Evolutionary conservation across 768 basidiomycete species (phyloP).

Genomic region (Lentinula raphanica): DNA sequence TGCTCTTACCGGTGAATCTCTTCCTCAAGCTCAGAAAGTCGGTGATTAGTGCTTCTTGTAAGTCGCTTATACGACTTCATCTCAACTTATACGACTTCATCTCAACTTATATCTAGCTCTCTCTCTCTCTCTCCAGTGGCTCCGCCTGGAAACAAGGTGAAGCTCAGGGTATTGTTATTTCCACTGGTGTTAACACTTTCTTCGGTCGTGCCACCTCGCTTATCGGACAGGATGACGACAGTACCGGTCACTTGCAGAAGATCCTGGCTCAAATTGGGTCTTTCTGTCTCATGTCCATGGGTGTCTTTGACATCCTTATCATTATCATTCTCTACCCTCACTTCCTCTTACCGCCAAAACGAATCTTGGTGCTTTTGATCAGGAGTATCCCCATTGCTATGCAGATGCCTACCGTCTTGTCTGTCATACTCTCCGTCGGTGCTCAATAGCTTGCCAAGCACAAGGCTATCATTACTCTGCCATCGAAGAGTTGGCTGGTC

Average conservation of each 20-base stretch:
- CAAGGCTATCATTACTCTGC: constrained; percentile 98
- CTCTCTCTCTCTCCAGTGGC: constrained; percentile 47
- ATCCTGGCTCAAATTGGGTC: constrained; percentile 97
- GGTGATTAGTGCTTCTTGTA: constrained; percentile 98
- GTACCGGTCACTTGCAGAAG: constrained; percentile 97
- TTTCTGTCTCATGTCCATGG: constrained; percentile 95
- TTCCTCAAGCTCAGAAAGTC: constrained; percentile 86
- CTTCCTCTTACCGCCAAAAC: constrained; percentile 88
- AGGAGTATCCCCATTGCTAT: constrained; percentile 99
- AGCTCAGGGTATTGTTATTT: constrained; percentile 97
- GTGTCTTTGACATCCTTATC: constrained; percentile 91
- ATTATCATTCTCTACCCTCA: constrained; percentile 91
- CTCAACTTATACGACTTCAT: no score
- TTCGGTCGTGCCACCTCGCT: constrained; percentile 98
- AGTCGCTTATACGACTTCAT: constrained; percentile 34
- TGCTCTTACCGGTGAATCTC: constrained; percentile 94
- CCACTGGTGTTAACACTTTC: constrained; percentile 96
- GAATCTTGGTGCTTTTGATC: constrained; percentile 98
- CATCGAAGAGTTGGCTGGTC: constrained; percentile 96
- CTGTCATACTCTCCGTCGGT: constrained; percentile 97
- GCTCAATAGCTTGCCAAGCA: constrained; percentile 98
- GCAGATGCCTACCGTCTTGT: constrained; percentile 99
- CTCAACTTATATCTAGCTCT: no score
- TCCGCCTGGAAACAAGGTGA: constrained; percentile 99
- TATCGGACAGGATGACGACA: constrained; percentile 96